These are phyloP conservation scores for Hermanozyma aechmeae DNA, from an alignment of 805 yeast species.

Conservation along the genomic window DNA sequence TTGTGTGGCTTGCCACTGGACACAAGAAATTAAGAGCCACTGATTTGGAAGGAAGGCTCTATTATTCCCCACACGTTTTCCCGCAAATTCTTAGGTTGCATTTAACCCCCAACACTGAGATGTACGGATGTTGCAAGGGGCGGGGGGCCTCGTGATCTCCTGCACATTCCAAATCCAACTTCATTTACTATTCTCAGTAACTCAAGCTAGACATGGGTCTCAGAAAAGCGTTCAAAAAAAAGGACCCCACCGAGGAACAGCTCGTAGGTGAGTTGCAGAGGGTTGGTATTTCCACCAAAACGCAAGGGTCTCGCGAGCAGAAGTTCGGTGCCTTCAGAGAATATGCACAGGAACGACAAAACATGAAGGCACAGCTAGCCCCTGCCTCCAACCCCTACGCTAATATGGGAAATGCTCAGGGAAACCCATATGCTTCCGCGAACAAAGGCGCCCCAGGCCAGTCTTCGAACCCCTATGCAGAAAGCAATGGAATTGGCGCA, in stretches of 20 bases:
- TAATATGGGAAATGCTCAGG: constrained; percentile 11
- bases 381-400: constrained; percentile 34
- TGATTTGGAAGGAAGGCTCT: no score
- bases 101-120: no score
- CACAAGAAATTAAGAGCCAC: no score
- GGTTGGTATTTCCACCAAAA: constrained; percentile 34
- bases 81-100: no score
- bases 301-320: constrained; percentile 24
- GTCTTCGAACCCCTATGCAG: no score
- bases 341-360: constrained; percentile 37
- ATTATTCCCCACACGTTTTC: no score
- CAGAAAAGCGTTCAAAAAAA: constrained; percentile 37
- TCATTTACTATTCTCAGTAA: no score
- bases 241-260: constrained; percentile 43
- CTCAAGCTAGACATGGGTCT: constrained; percentile 42
- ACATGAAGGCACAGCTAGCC: constrained; percentile 24
- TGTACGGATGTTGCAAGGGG: no score
- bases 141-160: no score
- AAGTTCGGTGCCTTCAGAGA: constrained; percentile 43
- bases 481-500: no score
- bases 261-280: constrained; percentile 28
- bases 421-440: constrained; percentile 9
- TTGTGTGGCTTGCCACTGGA: no score
- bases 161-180: no score
- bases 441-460: constrained; percentile 1